Base-by-base conservation (phyloP, 148 eudicot genomes). In the Salicornia ramosissima region DNA sequence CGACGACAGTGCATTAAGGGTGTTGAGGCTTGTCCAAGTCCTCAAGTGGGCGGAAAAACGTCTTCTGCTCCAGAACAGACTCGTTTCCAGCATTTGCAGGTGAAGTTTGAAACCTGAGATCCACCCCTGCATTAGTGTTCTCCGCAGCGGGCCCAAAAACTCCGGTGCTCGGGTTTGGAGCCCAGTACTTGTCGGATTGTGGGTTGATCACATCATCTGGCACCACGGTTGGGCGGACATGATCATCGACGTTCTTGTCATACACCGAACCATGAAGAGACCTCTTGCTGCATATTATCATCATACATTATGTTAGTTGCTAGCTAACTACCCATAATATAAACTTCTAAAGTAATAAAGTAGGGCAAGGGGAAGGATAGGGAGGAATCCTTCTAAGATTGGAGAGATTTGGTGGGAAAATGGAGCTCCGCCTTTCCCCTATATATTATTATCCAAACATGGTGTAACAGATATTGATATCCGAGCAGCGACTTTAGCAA, bases 1-100 rank as follows among this genome's bases (percentile, higher is more conserved):
- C 54, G 29, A 36, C 54, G 29, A 36, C 40, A 26, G 61, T 18
- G 51, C 11, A 50, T 77, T 64, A 77, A 46, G 69, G 65, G 43
- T 73, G 77, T 39, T 72, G 55, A 22, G 86, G 89, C 75, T 83
- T 87, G 39, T 92, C 98, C 69, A 92, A 59, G 59, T 88, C 86
- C 87, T 90, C 97, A 0, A 76, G 83, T 65, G 91, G 82, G 40
- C 97, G 97, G 89, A 85, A 90, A 81, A 92, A 92, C 10, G 96
- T 68, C 80, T 86, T 86, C 75, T 90, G 85, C 77, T 90, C 94
- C 77, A 92, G 70, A 64, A 88, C 96, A 19, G 98, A 93, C 52
- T 85, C 85, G 33, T 6, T 70, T 3, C 70, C 74, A 51, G 74
- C 83, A 64, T 59, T 72, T 10, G 36, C 65, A 55, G 80, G 31